phyloP scores from a whole-genome alignment of 352 stramenopile genomes.

The Phytophthora syringae region DNA sequence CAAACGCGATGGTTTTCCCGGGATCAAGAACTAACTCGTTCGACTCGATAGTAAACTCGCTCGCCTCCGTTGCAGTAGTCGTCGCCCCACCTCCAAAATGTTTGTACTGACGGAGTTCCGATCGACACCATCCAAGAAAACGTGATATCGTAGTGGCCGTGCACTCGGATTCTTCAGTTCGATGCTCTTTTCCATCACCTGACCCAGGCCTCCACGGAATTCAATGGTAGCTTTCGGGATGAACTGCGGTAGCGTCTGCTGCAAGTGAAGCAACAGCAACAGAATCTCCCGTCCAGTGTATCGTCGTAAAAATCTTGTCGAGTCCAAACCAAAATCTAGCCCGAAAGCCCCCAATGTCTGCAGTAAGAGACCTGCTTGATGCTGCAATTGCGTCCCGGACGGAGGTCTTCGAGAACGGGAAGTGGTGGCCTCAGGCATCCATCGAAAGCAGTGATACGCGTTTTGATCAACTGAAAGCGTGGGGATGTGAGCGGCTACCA shows the following conservation, averaged over 20 bases:
- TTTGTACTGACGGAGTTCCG: too few species aligned
- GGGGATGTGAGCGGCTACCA: constrained; percentile 90
- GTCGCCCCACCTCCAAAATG: background rate
- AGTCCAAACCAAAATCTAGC: constrained; percentile 80
- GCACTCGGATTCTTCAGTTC: constrained; percentile 93
- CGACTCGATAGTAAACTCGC: constrained; percentile 80
- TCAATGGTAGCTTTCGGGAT: constrained; percentile 94
- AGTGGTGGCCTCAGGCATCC: constrained; percentile 26
- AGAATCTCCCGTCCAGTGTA: constrained; percentile 81
- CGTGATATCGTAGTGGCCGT: constrained; percentile 86
- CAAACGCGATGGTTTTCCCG: constrained; percentile 71
- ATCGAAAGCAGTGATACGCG: constrained; percentile 78
- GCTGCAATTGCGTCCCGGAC: constrained; percentile 45
- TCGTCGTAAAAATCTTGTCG: constrained; percentile 51
- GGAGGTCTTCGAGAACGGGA: constrained; percentile 28
- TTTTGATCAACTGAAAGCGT: constrained; percentile 67
- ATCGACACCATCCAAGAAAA: constrained; percentile 77
- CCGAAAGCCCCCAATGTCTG: constrained; percentile 72
- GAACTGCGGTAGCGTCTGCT: constrained; percentile 91
- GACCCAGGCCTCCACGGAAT: constrained; percentile 89
- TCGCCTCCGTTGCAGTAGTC: constrained; percentile 11
- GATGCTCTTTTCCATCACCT: constrained; percentile 92
- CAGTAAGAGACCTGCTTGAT: constrained; percentile 67
- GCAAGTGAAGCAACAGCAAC: constrained; percentile 90
- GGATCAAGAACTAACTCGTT: constrained; percentile 80